Percentiles rank a stretch among this genome's conserved stretches.
Evolutionary conservation across 345 rosid species (phyloP).

Genomic region (Excoecaria agallocha): DNA sequence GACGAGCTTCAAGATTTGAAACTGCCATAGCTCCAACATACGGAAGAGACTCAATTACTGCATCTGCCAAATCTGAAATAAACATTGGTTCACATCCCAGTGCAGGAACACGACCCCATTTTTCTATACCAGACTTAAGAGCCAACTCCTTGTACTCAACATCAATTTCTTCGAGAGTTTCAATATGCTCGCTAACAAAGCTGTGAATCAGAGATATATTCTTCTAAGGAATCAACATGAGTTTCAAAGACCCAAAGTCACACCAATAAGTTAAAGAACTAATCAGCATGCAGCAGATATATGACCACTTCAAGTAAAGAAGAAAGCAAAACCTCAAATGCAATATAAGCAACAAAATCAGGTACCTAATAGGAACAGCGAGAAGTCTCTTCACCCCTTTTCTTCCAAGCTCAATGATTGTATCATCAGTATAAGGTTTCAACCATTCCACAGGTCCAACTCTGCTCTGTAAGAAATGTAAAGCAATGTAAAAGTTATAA

Average conservation of each 20-base stretch:
- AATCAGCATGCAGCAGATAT: conserved; percentile 9
- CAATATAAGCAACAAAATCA: background rate
- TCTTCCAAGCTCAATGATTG: conserved; percentile 80
- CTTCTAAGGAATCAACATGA: background rate
- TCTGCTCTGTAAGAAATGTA: conserved; percentile 71
- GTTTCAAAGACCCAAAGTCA: conserved; percentile 11
- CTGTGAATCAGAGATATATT: conserved; percentile 38
- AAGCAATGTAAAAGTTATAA: background rate
- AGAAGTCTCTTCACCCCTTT: conserved; percentile 83
- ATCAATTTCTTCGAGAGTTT: conserved; percentile 97
- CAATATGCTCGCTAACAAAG: conserved; percentile 97
- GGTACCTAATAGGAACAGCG: conserved; percentile 91
- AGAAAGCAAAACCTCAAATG: background rate
- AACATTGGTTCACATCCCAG: conserved; percentile 90
- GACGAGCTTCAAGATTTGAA: conserved; percentile 97
- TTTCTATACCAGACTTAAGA: conserved; percentile 78
- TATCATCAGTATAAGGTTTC: conserved; percentile 98
- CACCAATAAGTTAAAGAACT: background rate
- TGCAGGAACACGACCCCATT: conserved; percentile 98
- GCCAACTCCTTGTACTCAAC: conserved; percentile 96
- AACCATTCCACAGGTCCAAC: conserved; percentile 99
- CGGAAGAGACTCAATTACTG: conserved; percentile 93
- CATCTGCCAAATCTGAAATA: conserved; percentile 96
- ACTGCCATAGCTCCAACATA: conserved; percentile 99
- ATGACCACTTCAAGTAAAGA: background rate